These are phyloP conservation scores for Candida coquimbonensis DNA, from an alignment of 805 yeast genomes.

Conservation along the genomic window DNA sequence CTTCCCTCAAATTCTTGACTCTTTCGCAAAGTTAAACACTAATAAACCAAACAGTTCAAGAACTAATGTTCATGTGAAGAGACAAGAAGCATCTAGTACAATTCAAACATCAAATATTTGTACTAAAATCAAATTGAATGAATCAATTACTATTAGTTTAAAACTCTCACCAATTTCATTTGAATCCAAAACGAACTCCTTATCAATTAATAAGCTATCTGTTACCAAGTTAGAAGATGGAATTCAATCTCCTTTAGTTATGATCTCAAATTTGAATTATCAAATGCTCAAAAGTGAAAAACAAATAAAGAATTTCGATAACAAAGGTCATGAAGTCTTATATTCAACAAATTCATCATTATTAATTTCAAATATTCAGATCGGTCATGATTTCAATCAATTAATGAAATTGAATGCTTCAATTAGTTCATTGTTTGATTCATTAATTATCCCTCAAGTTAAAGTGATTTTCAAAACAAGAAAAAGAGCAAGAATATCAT, in stretches of 20 bases:
- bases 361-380: conserved; percentile 21
- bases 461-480: conserved; percentile 18
- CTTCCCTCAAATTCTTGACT: conserved; percentile 21
- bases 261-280: conserved; percentile 21
- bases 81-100: conserved; percentile 2
- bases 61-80: too few species aligned
- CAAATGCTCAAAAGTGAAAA: conserved; percentile 11
- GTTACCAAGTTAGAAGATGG: conserved; percentile 16
- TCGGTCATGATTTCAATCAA: conserved; percentile 23
- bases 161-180: conserved; percentile 39
- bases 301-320: conserved; percentile 23
- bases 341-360: conserved; percentile 11
- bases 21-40: conserved; percentile 11
- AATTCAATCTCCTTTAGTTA: conserved; percentile 5
- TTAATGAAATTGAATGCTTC: conserved; percentile 18
- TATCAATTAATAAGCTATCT: conserved; percentile 30
- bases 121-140: conserved; percentile 7
- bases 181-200: conserved; percentile 27
- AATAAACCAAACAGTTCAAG: conserved; percentile 2
- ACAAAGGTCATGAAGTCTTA: conserved; percentile 23
- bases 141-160: conserved; percentile 14
- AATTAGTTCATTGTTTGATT: conserved; percentile 3
- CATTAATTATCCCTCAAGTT: conserved; percentile 10
- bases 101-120: conserved; percentile 19
- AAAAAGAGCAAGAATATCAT: conserved; percentile 20